These are phyloP conservation scores for Nicotiana otophora DNA, from an alignment of 257 asterid genomes.

Conservation along the genomic window DNA sequence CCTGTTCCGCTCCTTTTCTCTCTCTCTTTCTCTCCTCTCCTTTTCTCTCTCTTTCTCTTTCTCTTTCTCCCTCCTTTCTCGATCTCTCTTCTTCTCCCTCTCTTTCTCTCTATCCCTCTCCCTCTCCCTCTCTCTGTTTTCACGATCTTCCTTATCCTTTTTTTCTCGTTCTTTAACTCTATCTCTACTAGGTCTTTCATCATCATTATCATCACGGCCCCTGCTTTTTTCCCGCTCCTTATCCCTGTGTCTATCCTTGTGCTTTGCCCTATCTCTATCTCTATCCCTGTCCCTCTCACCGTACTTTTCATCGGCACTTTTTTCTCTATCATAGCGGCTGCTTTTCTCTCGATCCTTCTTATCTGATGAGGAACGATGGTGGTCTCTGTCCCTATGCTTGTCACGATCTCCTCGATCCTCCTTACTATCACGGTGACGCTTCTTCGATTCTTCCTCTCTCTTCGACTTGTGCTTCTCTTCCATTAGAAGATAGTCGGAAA, in stretches of 20 bases:
- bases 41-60: conserved; percentile 35
- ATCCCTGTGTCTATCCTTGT: conserved; percentile 9
- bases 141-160: conserved; percentile 11
- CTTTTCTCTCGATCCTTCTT: conserved; percentile 16
- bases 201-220: conserved; percentile 12
- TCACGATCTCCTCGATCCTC: conserved; percentile 24
- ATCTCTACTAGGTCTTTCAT: neutral
- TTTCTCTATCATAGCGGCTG: conserved; percentile 17
- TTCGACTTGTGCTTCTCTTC: conserved; percentile 20
- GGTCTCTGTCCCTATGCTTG: conserved; percentile 11
- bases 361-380: neutral
- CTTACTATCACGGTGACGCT: conserved; percentile 19
- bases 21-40: conserved; percentile 33
- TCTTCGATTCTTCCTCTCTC: conserved; percentile 16
- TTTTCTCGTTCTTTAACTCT: neutral
- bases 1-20: conserved; percentile 32
- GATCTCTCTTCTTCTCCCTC: conserved; percentile 7
- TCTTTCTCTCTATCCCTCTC: neutral
- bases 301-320: conserved; percentile 2
- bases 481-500: conserved; percentile 1
- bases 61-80: conserved; percentile 18
- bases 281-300: neutral
- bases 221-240: conserved; percentile 3
- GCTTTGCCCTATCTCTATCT: conserved; percentile 15
- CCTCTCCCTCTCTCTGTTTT: conserved; percentile 17